These are phyloP conservation scores for Backusella parvicylindrica DNA, from an alignment of 192 early-diverging fungal genomes.

Conservation along the genomic window DNA sequence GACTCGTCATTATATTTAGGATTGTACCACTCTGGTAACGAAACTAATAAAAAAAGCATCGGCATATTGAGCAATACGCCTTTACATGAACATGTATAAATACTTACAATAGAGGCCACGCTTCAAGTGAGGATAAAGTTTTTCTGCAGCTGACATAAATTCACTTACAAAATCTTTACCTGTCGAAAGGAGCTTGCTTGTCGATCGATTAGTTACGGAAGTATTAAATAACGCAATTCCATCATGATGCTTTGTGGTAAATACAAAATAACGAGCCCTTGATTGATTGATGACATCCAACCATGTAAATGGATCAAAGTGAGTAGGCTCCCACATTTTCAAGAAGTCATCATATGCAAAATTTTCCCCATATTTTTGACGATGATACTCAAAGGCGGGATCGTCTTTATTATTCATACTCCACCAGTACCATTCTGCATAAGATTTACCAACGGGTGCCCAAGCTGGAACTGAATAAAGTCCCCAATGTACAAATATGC, in stretches of 20 bases:
- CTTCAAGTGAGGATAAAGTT: conserved; percentile 12
- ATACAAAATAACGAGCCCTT: conserved; percentile 22
- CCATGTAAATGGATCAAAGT: conserved; percentile 16
- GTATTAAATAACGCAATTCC: conserved; percentile 29
- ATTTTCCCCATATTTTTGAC: conserved; percentile 6
- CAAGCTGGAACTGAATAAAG: conserved; percentile 26
- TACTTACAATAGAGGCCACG: conserved; percentile 27
- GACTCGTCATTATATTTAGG: conserved; percentile 11
- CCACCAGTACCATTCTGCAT: conserved; percentile 30
- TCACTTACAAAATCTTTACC: conserved; percentile 27
- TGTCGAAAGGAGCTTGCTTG: neutral
- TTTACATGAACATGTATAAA: neutral
- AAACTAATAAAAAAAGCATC: conserved; percentile 3
- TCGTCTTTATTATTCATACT: conserved; percentile 1
- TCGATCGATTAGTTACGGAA: conserved; percentile 15
- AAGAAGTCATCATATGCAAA: conserved; percentile 27
- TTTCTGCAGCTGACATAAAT: conserved; percentile 6
- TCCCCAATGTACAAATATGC: conserved; percentile 30
- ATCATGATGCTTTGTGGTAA: conserved; percentile 32
- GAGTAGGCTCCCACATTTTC: neutral
- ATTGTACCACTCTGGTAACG: conserved; percentile 30
- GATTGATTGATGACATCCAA: conserved; percentile 15
- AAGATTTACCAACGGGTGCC: conserved; percentile 14
- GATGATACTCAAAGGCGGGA: conserved; percentile 8
- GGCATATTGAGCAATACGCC: neutral